These are phyloP conservation scores for Ciborinia camelliae DNA, from an alignment of 2,329 filamentous ascomycete genomes.

Conservation along the genomic window DNA sequence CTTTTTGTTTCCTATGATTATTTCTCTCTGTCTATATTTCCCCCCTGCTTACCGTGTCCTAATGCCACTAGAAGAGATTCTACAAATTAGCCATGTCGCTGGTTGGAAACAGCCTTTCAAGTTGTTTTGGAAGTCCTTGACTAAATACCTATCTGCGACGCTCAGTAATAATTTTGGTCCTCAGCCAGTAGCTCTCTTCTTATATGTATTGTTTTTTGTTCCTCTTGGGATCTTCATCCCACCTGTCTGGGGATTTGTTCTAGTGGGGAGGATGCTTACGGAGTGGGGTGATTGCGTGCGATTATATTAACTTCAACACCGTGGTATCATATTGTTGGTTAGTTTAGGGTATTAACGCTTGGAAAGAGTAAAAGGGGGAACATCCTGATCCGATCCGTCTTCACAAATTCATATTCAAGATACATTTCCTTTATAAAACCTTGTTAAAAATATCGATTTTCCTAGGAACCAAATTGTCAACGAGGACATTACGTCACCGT, in stretches of 20 bases:
- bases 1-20: not conserved
- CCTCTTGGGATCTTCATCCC: conserved; percentile 1
- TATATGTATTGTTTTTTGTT: not conserved
- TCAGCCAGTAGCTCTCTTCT: too few species aligned
- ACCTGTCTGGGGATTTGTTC: not conserved
- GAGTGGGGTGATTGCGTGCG: not conserved
- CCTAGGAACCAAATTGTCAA: too few species aligned
- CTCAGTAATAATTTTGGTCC: not conserved
- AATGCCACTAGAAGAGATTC: too few species aligned
- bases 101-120: not conserved
- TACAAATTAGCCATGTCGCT: not conserved
- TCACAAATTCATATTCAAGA: too few species aligned
- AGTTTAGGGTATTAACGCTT: accelerated
- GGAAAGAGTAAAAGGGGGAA: not conserved
- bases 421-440: too few species aligned
- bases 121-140: not conserved
- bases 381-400: too few species aligned
- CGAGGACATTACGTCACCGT: accelerated
- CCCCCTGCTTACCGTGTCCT: too few species aligned
- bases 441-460: not conserved
- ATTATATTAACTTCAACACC: not conserved
- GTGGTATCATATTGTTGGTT: not conserved
- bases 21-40: not conserved
- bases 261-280: not conserved
- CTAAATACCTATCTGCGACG: not conserved